These are phyloP conservation scores for Pestalotiopsis sp. DNA, from an alignment of 2,329 filamentous ascomycete genomes.

Conservation along the genomic window DNA sequence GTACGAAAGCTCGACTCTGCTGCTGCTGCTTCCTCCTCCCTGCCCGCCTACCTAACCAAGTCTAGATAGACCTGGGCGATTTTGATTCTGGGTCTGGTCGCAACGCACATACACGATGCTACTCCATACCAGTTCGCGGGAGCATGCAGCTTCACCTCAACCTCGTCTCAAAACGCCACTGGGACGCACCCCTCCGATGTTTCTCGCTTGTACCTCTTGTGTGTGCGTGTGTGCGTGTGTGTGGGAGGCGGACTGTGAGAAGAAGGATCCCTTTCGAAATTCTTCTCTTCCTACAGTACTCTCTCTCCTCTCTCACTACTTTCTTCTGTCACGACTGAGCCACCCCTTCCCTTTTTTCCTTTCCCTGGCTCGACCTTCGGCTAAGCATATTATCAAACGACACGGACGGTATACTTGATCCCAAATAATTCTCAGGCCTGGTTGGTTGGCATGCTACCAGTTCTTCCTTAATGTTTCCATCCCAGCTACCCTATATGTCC, in stretches of 20 bases:
- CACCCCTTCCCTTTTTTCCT: slow-evolving; percentile 11
- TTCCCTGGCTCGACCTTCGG: slow-evolving; percentile 13
- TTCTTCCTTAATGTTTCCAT: slow-evolving; percentile 11
- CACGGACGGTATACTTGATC: slow-evolving; percentile 20
- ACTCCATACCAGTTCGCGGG: slow-evolving; percentile 1
- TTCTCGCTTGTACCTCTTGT: slow-evolving; percentile 2
- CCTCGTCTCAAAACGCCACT: slow-evolving; percentile 10
- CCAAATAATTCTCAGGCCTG: slow-evolving; percentile 6
- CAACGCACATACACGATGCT: slow-evolving; percentile 1
- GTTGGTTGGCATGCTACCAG: not conserved
- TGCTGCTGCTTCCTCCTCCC: not conserved
- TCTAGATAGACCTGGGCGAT: not conserved
- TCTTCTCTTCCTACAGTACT: slow-evolving; percentile 4
- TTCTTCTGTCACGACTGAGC: not conserved
- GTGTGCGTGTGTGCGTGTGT: too few species aligned
- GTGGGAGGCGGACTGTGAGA: too few species aligned
- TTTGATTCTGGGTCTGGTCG: not conserved
- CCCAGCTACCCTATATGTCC: slow-evolving; percentile 18
- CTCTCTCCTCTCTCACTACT: not conserved
- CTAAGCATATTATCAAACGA: slow-evolving; percentile 14
- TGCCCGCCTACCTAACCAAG: not conserved
- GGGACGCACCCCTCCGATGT: not conserved
- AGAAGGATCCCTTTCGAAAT: not conserved
- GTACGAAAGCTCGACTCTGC: too few species aligned
- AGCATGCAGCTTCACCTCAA: slow-evolving; percentile 9